A percentile compares a stretch with the other conserved stretches of the same genome.
phyloP scores from a whole-genome alignment of 495 filamentous ascomycete species.

The Hapsidospora chrysogenum region DNA sequence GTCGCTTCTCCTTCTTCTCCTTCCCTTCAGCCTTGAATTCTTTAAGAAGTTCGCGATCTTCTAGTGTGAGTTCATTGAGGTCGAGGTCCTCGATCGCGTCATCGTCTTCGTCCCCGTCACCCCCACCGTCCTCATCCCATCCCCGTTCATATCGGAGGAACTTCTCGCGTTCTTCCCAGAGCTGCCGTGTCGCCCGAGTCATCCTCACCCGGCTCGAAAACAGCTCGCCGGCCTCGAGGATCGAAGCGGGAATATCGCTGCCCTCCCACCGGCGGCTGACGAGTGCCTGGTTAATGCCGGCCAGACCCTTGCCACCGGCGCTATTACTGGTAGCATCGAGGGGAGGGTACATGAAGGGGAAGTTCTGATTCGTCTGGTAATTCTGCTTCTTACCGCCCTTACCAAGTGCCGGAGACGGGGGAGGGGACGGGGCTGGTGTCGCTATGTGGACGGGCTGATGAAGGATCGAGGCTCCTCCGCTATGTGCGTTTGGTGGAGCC shows the following conservation, averaged over 20 bases:
- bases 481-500: conserved; percentile 27
- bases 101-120: conserved; percentile 9
- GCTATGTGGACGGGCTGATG: conserved; percentile 96
- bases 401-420: conserved; percentile 76
- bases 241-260: conserved; percentile 78
- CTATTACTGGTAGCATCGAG: conserved; percentile 67
- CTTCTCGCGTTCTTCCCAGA: conserved; percentile 84
- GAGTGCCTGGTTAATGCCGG: conserved; percentile 55
- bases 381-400: conserved; percentile 98
- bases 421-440: conserved; percentile 92
- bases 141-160: conserved; percentile 86
- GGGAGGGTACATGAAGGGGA: conserved; percentile 93
- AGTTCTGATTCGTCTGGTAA: conserved; percentile 97
- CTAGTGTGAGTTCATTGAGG: conserved; percentile 29
- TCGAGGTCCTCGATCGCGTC: conserved; percentile 35
- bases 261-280: conserved; percentile 78
- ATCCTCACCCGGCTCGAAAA: conserved; percentile 81
- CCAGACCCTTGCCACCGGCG: conserved; percentile 71
- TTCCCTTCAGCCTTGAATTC: conserved; percentile 12
- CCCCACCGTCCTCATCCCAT: conserved; percentile 41
- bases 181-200: conserved; percentile 75
- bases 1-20: conserved; percentile 8
- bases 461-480: conserved; percentile 63
- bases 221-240: conserved; percentile 85
- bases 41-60: conserved; percentile 19